Evolutionary conservation across 768 basidiomycete species (phyloP).

Genomic region (Tylopilus plumbeoviolaceoides): DNA sequence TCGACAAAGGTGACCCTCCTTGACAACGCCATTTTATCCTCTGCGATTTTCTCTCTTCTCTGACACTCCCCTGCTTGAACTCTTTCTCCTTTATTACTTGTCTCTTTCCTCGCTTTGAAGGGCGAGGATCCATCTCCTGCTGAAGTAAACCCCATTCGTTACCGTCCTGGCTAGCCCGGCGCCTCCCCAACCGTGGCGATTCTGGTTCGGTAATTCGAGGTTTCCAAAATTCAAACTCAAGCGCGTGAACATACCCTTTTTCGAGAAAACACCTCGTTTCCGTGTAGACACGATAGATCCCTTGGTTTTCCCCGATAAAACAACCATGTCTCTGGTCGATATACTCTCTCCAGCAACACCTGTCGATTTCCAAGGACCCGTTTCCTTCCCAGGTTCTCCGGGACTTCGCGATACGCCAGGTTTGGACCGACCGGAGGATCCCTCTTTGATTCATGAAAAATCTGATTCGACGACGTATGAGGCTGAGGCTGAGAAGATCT

Average conservation of each 20-base stretch:
- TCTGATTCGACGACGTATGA: constrained; percentile 39
- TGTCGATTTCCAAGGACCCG: constrained; percentile 27
- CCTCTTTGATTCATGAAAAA: constrained; percentile 38
- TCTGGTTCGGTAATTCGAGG: constrained; percentile 64
- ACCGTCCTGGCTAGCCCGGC: constrained; percentile 62
- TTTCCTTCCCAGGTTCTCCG: constrained; percentile 28
- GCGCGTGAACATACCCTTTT: constrained; percentile 21
- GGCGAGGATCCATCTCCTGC: constrained; percentile 66
- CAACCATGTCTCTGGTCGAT: constrained; percentile 57
- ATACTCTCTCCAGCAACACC: constrained; percentile 35
- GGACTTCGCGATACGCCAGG: constrained; percentile 22
- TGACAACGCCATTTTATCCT: constrained; percentile 40
- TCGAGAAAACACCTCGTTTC: constrained; percentile 23
- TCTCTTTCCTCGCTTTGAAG: constrained; percentile 61
- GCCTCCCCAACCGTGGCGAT: constrained; percentile 68
- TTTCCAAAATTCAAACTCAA: constrained; percentile 29
- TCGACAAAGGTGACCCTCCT: constrained; percentile 69
- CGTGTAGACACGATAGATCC: constrained; percentile 25
- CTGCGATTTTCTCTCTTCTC: constrained; percentile 7
- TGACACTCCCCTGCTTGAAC: constrained; percentile 4
- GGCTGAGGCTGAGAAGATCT: constrained; percentile 42
- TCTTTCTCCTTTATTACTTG: constrained; percentile 17
- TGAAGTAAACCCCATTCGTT: constrained; percentile 44
- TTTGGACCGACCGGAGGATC: constrained; percentile 6
- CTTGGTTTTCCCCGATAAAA: constrained; percentile 20